phyloP scores from a whole-genome alignment of 306 rosid species.

The Lathyrus oleraceus region DNA sequence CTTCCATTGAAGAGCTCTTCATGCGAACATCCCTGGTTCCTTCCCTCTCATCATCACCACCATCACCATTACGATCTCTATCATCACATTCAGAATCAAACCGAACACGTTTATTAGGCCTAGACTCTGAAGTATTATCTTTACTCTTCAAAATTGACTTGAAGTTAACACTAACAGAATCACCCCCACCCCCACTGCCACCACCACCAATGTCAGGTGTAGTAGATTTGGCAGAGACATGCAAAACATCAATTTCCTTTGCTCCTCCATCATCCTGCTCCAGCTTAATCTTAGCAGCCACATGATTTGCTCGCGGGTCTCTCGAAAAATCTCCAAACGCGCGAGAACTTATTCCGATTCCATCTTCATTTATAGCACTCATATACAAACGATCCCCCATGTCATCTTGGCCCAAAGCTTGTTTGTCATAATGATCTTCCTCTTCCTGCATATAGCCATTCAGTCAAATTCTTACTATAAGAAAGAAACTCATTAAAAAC shows the following conservation, averaged over 20 bases:
- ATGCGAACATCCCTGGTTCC: constrained; percentile 36
- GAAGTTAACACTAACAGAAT: constrained; percentile 34
- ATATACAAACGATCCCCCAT: constrained; percentile 61
- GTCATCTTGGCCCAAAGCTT: constrained; percentile 72
- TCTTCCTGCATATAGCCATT: constrained; percentile 65
- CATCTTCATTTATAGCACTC: constrained; percentile 70
- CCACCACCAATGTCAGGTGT: constrained; percentile 25
- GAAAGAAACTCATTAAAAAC: neutral
- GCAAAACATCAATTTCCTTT: constrained; percentile 49
- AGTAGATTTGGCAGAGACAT: constrained; percentile 51
- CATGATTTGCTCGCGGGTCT: constrained; percentile 87
- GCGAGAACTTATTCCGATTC: constrained; percentile 56
- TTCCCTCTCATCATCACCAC: constrained; percentile 38
- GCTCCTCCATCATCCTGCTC: constrained; percentile 70
- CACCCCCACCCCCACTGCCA: constrained; percentile 15
- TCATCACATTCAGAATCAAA: constrained; percentile 66
- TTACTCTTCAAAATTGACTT: constrained; percentile 91
- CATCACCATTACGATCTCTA: constrained; percentile 22
- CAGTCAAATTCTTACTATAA: neutral
- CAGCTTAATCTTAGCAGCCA: constrained; percentile 75
- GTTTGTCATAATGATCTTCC: constrained; percentile 83
- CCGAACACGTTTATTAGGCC: constrained; percentile 72
- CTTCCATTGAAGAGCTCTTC: constrained; percentile 42
- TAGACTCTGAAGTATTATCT: constrained; percentile 49
- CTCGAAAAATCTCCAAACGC: constrained; percentile 48